Base-by-base conservation (phyloP, 352 stramenopile species). In the Globisporangium viniferum region DNA sequence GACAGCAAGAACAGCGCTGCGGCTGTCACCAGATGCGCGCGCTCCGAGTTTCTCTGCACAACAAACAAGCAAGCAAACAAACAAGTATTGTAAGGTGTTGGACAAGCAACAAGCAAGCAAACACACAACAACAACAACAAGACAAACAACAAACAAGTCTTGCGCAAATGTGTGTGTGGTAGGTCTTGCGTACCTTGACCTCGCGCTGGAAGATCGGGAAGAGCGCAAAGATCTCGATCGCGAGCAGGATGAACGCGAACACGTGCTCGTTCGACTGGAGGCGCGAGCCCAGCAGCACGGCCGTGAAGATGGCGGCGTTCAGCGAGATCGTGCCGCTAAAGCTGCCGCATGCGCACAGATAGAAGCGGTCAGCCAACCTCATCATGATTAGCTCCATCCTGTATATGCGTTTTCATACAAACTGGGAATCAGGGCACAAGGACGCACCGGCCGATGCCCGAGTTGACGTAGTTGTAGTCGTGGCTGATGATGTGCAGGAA, bases 291-390 rank as follows among this genome's bases (percentile, higher is more conserved):
- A 98, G 81, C 58, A 98, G 78, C 59, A 98, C 91, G 6, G 92
- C 89, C 36, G 88, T 97, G 67, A 98, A 97, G 66, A 97, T 95
- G 14, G 91, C 93, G 0, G 93, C 92, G 74, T 98, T 98, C 10
- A 98, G 79, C 53, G 92, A 97, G 57, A 98, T 86, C 20, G 91
- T 96, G 14, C 90, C 91, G 67, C 87, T 92, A 62, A 93, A 95
- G 41, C 87, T 93, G 69, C 20, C 39, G 15, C 3, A 57, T 9
- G 27, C 12, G 27, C 62, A 27, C 33, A 41, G 0, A 12, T 14
- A n/a, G 5, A 24, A 24, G 24, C 24, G 24, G 24, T 24, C 24
- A 24, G 29, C 22, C 7, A 29, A 53, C 12, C 46, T 5, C 4
- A 15, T 62, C 1, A 51, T 36, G 0, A n/a, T 22, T 5, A 4